Percentiles rank a stretch among this genome's conserved stretches.
Evolutionary conservation across 768 basidiomycete species (phyloP).

Genomic region (Chalciporus sphaerocephalus): DNA sequence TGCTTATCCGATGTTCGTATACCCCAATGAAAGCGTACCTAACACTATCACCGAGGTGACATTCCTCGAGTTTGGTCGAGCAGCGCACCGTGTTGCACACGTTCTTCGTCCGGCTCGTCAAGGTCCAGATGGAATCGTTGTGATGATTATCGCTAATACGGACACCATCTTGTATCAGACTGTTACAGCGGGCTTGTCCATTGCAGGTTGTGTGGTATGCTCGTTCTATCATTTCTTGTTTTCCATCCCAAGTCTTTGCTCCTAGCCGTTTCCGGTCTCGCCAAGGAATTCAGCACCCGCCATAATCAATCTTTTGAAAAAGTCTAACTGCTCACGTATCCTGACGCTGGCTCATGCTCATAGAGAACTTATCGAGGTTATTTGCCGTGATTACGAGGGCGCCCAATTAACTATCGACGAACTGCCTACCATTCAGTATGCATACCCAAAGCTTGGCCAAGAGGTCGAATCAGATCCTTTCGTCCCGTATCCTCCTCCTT

Average conservation of each 20-base stretch:
- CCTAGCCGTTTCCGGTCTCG: constrained; percentile 35
- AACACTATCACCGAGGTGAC: constrained; percentile 18
- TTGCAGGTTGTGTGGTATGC: constrained; percentile 36
- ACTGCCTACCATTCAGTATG: constrained; percentile 17
- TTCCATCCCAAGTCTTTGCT: constrained; percentile 17
- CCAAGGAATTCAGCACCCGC: constrained; percentile 44
- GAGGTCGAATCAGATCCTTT: constrained; percentile 25
- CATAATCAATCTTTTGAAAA: constrained; percentile 21
- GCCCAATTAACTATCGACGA: constrained; percentile 12
- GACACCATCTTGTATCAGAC: constrained; percentile 37
- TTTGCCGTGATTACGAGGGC: not conserved
- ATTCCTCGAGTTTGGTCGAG: constrained; percentile 27
- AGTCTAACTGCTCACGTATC: constrained; percentile 18
- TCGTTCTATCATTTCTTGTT: constrained; percentile 22
- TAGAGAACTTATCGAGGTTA: constrained; percentile 9
- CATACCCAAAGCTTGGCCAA: constrained; percentile 40
- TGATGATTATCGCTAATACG: constrained; percentile 22
- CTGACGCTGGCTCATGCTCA: constrained; percentile 19
- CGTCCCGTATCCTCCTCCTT: constrained; percentile 11
- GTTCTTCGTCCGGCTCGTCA: constrained; percentile 33
- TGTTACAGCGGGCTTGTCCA: constrained; percentile 32
- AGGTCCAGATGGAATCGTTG: constrained; percentile 17
- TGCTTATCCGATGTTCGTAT: constrained; percentile 18
- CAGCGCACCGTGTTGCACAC: constrained; percentile 37
- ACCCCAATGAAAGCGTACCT: constrained; percentile 9